Conservation (phyloP, 2,329 filamentous ascomycete species). For the Alternaria sp. region DNA sequence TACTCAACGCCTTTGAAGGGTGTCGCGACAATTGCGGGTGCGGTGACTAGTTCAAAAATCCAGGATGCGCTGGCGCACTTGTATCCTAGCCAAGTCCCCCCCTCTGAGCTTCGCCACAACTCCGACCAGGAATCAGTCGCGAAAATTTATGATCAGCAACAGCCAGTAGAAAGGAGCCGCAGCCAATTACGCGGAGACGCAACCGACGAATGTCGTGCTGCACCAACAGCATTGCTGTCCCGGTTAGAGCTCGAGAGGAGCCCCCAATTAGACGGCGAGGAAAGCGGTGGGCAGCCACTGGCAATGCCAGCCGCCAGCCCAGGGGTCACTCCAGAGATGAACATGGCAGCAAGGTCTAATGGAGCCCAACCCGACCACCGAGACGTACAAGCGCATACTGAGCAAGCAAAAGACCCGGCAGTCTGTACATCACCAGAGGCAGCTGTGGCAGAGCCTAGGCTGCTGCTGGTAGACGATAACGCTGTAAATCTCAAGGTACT, state of each 20-base stretch:
- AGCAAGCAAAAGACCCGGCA: background rate
- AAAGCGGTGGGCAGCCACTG: background rate
- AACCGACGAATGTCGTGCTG: background rate
- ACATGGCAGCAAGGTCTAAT: no score
- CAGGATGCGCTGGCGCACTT: conserved; percentile 1
- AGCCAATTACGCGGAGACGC: background rate
- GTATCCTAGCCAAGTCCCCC: background rate
- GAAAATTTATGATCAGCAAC: background rate
- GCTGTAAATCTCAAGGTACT: conserved; percentile 11
- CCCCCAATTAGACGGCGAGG: background rate
- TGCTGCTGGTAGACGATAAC: conserved; percentile 12
- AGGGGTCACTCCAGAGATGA: background rate
- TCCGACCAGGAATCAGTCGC: background rate
- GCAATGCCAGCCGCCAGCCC: background rate
- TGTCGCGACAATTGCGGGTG: background rate
- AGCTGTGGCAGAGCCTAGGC: background rate
- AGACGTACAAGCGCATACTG: background rate
- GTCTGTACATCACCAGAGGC: background rate
- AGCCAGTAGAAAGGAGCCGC: background rate
- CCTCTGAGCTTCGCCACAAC: background rate
- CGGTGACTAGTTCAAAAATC: conserved; percentile 4
- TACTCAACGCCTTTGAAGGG: background rate
- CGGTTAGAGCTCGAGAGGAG: background rate
- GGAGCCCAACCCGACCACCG: background rate
- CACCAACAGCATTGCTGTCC: background rate